Evolutionary conservation across 768 basidiomycete genomes (phyloP), one percentile per base, ranked within the genome.

Genomic region (Amanita jacksonii): DNA sequence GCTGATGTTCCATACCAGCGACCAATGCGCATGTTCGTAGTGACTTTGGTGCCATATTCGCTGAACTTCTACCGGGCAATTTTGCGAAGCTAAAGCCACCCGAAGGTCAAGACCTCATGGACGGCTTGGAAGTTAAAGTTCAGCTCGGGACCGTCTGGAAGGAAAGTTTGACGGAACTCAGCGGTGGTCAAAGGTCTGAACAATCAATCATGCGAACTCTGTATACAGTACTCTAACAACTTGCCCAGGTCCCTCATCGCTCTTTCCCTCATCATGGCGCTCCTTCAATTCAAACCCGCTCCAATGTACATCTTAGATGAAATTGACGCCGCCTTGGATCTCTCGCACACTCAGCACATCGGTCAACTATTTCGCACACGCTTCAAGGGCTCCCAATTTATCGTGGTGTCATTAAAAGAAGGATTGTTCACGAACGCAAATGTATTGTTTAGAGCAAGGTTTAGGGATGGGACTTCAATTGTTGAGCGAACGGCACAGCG

Each of bases 291-390:
- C 74, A 97, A 97, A 57, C 93, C 94, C 6, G 93, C 94, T 12
- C 94, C 92, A 2, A 92, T 98, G 90, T 98, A 98, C 62, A 99
- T 99, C 58, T 76, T 99, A 7, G 96, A 99, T 64, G 96, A 99
- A 64, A 94, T 99, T 50, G 96, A 98, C 61, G 93, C 96, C 0
- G 94, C 94, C 6, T 75, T 98, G 20, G 96, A 99, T 63, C 68
- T 98, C 9, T 93, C 90, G 22, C 91, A 94, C 53, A 94, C 90
- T 1, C 92, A 98, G 55, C 90, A 99, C 62, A 97, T 99, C 48
- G 96, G 94, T 23, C 89, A 91, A 52, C 77, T 98, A n/a, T 98
- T 99, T 78, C 77, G 85, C 32, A 94, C 85, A 38, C 79, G 96
- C 13, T 99, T 99, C 76, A 93, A 91, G 65, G 94, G 94, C 32